These are phyloP conservation scores for Monosporascus sp. DNA, from an alignment of 2,329 filamentous ascomycete species.

Conservation along the genomic window DNA sequence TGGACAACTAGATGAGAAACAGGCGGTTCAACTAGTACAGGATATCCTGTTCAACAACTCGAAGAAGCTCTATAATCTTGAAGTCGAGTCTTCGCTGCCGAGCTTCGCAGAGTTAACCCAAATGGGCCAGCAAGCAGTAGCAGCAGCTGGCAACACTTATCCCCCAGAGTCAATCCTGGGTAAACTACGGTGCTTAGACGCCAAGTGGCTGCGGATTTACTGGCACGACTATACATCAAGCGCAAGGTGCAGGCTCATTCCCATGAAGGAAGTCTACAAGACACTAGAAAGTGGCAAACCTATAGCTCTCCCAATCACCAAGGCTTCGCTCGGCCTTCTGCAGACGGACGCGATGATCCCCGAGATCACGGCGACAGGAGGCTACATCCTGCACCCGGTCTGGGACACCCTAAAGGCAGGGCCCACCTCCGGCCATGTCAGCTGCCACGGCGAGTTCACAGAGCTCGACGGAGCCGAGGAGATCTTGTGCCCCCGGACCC, in stretches of 20 bases:
- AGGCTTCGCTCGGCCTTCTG: constrained; percentile 59
- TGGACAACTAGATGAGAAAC: constrained; percentile 52
- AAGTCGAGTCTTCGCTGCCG: constrained; percentile 34
- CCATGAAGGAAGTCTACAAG: constrained; percentile 50
- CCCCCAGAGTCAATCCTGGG: constrained; percentile 23
- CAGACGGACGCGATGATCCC: constrained; percentile 59
- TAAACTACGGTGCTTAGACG: constrained; percentile 27
- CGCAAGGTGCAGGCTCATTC: constrained; percentile 61
- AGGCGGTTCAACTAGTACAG: constrained; percentile 59
- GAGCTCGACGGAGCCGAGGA: constrained; percentile 48
- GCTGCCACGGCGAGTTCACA: constrained; percentile 61
- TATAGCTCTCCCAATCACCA: constrained; percentile 53
- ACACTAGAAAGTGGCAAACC: constrained; percentile 41
- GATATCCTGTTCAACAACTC: constrained; percentile 73
- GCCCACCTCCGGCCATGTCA: constrained; percentile 56
- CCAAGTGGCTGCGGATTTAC: constrained; percentile 67
- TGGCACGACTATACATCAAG: constrained; percentile 77
- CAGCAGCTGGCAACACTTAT: constrained; percentile 30
- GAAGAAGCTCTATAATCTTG: constrained; percentile 66
- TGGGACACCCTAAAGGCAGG: constrained; percentile 56
- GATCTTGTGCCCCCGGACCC: constrained; percentile 58
- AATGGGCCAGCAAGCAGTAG: not conserved
- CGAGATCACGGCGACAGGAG: constrained; percentile 53
- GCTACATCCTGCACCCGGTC: constrained; percentile 63
- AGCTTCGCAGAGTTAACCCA: constrained; percentile 19